These are phyloP conservation scores for Kockiozyma suomiensis DNA, from an alignment of 805 yeast genomes.

Conservation along the genomic window DNA sequence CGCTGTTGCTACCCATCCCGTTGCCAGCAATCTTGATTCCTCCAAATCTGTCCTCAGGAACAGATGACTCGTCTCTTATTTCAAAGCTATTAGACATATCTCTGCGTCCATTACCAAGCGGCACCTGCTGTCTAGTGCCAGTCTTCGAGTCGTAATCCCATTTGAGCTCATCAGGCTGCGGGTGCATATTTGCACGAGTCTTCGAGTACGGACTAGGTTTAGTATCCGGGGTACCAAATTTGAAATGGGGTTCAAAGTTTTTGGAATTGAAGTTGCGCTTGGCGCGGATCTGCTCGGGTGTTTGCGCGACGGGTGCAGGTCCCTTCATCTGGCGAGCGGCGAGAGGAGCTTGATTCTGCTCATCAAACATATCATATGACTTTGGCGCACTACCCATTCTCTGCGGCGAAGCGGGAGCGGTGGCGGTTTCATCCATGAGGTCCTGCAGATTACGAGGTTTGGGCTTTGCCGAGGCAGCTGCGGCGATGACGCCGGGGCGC, in stretches of 20 bases:
- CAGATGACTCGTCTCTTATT: slow-evolving; percentile 19
- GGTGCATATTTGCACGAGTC: slow-evolving; percentile 32
- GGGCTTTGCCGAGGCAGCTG: slow-evolving; percentile 33
- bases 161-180: slow-evolving; percentile 29
- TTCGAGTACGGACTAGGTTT: slow-evolving; percentile 21
- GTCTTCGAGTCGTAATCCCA: slow-evolving; percentile 24
- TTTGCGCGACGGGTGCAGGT: slow-evolving; percentile 3
- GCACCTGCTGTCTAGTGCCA: slow-evolving; percentile 6
- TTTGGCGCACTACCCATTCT: slow-evolving; percentile 24
- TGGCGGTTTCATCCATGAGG: slow-evolving; percentile 22
- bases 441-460: slow-evolving; percentile 29
- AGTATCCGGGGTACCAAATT: slow-evolving; percentile 31
- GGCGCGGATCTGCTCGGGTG: slow-evolving; percentile 28
- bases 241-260: slow-evolving; percentile 26
- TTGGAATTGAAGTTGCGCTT: slow-evolving; percentile 15
- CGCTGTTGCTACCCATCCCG: slow-evolving; percentile 26
- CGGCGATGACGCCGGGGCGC: slow-evolving; percentile 29
- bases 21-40: slow-evolving; percentile 27
- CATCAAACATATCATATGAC: slow-evolving; percentile 13
- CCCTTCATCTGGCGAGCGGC: slow-evolving; percentile 8
- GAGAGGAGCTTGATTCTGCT: background rate
- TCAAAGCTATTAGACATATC: slow-evolving; percentile 18
- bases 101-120: slow-evolving; percentile 15
- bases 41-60: slow-evolving; percentile 11
- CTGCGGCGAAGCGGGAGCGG: slow-evolving; percentile 18